A percentile compares a stretch with the other conserved stretches of the same genome.
Evolutionary conservation across 805 yeast genomes (phyloP).

Genomic region (Starmerella vitae): DNA sequence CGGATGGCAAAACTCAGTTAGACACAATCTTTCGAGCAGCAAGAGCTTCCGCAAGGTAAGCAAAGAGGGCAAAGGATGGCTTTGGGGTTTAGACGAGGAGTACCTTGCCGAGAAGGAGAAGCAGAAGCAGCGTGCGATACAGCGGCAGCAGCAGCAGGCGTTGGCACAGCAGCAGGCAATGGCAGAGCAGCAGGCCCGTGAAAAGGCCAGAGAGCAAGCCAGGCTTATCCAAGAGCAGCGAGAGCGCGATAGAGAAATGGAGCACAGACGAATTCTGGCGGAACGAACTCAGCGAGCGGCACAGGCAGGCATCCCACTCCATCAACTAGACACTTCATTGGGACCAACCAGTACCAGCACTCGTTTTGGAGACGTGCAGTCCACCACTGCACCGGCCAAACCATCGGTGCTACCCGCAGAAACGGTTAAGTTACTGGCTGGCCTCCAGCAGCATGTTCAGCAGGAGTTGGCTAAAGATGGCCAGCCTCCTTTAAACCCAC

Average conservation of each 20-base stretch:
- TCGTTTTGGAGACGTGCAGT: neutral
- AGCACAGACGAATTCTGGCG: constrained; percentile 16
- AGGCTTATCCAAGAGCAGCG: constrained; percentile 19
- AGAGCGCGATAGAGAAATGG: constrained; percentile 20
- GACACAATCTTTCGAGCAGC: constrained; percentile 77
- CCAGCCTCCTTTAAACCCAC: constrained; percentile 54
- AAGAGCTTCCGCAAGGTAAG: constrained; percentile 72
- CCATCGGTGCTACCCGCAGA: constrained; percentile 35
- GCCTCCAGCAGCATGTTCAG: constrained; percentile 75
- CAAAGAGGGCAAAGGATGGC: constrained; percentile 86
- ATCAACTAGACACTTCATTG: constrained; percentile 11
- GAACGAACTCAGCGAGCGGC: constrained; percentile 19
- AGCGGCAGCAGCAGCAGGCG: constrained; percentile 22
- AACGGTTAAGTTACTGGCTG: constrained; percentile 61
- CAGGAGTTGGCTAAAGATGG: constrained; percentile 69
- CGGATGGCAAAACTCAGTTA: constrained; percentile 93
- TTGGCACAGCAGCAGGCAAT: constrained; percentile 23
- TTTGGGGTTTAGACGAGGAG: constrained; percentile 84
- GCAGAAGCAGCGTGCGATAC: constrained; percentile 39
- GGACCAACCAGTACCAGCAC: constrained; percentile 1
- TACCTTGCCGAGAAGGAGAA: constrained; percentile 72
- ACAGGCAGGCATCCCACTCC: constrained; percentile 16
- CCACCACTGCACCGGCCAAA: constrained; percentile 1
- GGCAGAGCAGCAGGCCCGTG: constrained; percentile 25
- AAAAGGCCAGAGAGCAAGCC: constrained; percentile 19